Percentiles rank a stretch among this genome's conserved stretches.
Evolutionary conservation across 441 rosid species (phyloP).

Genomic region (Populus hybrid): DNA sequence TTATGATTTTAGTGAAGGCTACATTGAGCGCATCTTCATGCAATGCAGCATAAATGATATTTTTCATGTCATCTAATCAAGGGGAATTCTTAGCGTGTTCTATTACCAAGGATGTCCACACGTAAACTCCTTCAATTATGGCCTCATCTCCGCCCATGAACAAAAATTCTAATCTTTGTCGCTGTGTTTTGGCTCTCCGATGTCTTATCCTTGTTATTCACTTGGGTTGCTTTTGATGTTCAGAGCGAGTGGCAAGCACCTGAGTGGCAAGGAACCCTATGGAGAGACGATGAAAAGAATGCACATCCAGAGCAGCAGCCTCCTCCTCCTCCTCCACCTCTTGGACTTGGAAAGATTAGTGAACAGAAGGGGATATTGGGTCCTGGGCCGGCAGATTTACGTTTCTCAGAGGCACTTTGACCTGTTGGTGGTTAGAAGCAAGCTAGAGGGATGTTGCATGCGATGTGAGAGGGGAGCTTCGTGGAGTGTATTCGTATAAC

Average conservation of each 20-base stretch:
- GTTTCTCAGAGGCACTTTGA: slow-evolving; percentile 75
- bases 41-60: neutral
- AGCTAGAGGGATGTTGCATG: neutral
- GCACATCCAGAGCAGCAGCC: slow-evolving; percentile 32
- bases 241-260: slow-evolving; percentile 52
- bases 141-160: neutral
- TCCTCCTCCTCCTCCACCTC: slow-evolving; percentile 34
- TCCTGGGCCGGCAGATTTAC: slow-evolving; percentile 94
- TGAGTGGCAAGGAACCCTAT: slow-evolving; percentile 15
- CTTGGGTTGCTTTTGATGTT: slow-evolving; percentile 17
- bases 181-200: neutral
- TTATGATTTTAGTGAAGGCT: slow-evolving; percentile 10
- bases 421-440: neutral
- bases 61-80: neutral
- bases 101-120: neutral
- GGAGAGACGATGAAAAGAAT: slow-evolving; percentile 59
- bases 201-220: neutral
- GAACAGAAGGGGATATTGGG: slow-evolving; percentile 96
- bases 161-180: neutral
- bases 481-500: neutral
- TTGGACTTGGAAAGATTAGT: slow-evolving; percentile 85
- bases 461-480: neutral
- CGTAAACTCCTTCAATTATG: neutral
- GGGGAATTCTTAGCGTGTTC: neutral
- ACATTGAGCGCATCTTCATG: neutral